Conservation (phyloP, 1,284 basidiomycete genomes). For the Rhodotorula sp. region DNA sequence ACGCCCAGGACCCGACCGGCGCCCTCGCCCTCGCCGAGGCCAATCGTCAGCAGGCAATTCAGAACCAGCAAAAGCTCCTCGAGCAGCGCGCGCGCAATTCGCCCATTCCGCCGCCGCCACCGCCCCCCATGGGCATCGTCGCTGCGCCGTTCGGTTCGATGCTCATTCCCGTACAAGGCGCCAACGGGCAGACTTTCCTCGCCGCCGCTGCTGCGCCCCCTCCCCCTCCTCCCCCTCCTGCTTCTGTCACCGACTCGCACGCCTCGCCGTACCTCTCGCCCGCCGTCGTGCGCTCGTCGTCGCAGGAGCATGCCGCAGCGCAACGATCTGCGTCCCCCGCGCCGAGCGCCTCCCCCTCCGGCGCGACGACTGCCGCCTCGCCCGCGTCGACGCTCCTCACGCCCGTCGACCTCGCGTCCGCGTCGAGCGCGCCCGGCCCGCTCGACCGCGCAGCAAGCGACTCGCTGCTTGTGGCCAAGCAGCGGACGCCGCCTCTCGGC, state of each 20-base stretch:
- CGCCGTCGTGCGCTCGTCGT: background rate
- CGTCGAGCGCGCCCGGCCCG: too few species aligned
- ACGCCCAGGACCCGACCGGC: conserved; percentile 48
- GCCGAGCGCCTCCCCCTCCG: background rate
- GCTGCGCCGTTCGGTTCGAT: conserved; percentile 3
- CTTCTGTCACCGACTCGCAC: background rate
- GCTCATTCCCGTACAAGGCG: background rate
- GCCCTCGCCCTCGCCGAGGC: conserved; percentile 45
- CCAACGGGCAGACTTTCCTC: background rate
- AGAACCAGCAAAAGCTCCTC: conserved; percentile 16
- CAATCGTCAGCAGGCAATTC: conserved; percentile 40
- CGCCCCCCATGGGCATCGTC: conserved; percentile 1
- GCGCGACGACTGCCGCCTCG: background rate
- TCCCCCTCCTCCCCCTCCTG: background rate
- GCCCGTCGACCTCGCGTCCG: background rate
- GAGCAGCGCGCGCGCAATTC: conserved; percentile 3
- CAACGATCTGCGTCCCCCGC: background rate
- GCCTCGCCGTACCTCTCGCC: background rate
- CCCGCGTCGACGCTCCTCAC: background rate
- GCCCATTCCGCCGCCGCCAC: conserved; percentile 3
- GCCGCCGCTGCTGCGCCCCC: background rate
- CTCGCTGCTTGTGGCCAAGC: background rate
- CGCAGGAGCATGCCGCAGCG: background rate
- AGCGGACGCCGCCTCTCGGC: background rate
- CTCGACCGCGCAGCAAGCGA: background rate